Percentiles rank a stretch among this genome's conserved stretches.
phyloP scores from a whole-genome alignment of 257 asterid species.

The Eucommia ulmoides region DNA sequence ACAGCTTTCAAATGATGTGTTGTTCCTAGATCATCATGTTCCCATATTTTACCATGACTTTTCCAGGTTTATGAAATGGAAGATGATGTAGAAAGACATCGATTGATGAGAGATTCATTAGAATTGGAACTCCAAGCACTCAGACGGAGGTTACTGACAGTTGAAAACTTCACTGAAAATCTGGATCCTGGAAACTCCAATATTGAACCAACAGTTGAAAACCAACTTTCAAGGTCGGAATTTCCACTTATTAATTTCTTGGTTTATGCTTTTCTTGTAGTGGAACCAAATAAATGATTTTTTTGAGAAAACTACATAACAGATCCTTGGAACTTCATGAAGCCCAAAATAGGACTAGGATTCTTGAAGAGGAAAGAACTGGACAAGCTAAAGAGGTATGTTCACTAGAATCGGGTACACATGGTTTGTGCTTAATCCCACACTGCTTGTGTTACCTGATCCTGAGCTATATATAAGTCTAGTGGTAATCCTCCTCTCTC shows the following conservation, averaged over 20 bases:
- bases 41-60: not conserved
- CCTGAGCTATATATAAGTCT: no score
- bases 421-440: no score
- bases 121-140: constrained; percentile 63
- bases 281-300: constrained; percentile 8
- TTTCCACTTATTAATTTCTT: constrained; percentile 9
- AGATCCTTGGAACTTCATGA: constrained; percentile 36
- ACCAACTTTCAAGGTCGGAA: constrained; percentile 41
- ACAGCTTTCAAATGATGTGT: no score
- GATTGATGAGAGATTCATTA: constrained; percentile 37
- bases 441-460: no score
- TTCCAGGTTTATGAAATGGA: constrained; percentile 77
- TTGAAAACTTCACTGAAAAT: constrained; percentile 55
- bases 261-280: no score
- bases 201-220: constrained; percentile 21
- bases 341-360: constrained; percentile 32
- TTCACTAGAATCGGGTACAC: constrained; percentile 2
- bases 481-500: no score
- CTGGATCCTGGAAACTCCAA: constrained; percentile 32
- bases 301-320: constrained; percentile 27
- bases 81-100: constrained; percentile 53
- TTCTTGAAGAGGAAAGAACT: constrained; percentile 54
- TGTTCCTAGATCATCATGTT: no score
- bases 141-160: constrained; percentile 46
- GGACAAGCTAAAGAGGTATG: constrained; percentile 55